Evolutionary conservation across 805 yeast species (phyloP).

Genomic region (Tetrapisispora iriomotensis): DNA sequence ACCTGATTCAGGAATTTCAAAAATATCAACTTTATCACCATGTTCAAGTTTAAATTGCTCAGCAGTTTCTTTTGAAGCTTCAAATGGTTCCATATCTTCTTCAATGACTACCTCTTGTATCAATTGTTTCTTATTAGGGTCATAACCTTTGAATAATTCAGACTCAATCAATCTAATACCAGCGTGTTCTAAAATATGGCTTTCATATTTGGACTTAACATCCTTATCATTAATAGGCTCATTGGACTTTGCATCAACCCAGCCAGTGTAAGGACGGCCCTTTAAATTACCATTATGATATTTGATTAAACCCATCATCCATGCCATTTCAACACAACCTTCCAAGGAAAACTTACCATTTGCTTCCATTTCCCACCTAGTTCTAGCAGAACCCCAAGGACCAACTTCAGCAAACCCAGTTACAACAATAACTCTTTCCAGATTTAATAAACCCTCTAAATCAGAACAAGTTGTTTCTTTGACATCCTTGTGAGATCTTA

Average conservation of each 20-base stretch:
- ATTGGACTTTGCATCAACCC: conserved; percentile 93
- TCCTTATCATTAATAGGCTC: conserved; percentile 93
- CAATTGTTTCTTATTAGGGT: conserved; percentile 86
- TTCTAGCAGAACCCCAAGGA: conserved; percentile 99
- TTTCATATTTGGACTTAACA: conserved; percentile 85
- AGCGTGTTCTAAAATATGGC: conserved; percentile 77
- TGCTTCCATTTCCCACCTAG: conserved; percentile 99
- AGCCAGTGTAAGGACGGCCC: conserved; percentile 78
- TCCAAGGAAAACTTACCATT: conserved; percentile 89
- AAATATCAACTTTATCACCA: conserved; percentile 86
- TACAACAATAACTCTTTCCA: conserved; percentile 85
- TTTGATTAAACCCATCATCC: conserved; percentile 97
- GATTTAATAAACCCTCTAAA: conserved; percentile 82
- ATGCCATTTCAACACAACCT: conserved; percentile 98
- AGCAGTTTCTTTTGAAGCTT: conserved; percentile 90
- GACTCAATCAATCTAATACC: conserved; percentile 98
- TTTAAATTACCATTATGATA: conserved; percentile 71
- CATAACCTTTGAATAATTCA: conserved; percentile 85
- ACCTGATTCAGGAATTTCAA: conserved; percentile 80
- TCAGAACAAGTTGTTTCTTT: conserved; percentile 55
- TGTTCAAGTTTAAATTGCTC: conserved; percentile 89
- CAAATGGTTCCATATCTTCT: conserved; percentile 94
- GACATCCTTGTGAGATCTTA: conserved; percentile 68
- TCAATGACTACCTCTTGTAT: conserved; percentile 94
- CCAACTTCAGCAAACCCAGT: conserved; percentile 98